Evolutionary conservation across 2,329 filamentous ascomycete genomes (phyloP).

Genomic region (Microcera coccophila): DNA sequence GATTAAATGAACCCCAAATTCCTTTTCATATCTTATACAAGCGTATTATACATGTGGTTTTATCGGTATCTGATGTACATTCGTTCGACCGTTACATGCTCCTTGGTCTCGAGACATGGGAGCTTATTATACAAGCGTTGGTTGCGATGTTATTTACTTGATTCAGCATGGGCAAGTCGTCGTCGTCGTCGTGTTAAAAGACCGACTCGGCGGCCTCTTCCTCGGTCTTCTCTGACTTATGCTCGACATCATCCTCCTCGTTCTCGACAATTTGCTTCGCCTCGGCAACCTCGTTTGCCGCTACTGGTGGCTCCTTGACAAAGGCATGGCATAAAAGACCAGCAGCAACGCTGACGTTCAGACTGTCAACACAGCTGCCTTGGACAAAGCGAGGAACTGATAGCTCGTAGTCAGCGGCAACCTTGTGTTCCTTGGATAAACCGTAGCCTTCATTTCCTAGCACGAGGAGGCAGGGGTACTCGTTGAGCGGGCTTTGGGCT

Average conservation of each 20-base stretch:
- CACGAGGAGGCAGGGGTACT: constrained; percentile 71
- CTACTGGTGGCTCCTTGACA: constrained; percentile 38
- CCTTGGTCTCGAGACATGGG: constrained; percentile 11
- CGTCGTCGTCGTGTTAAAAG: constrained; percentile 11
- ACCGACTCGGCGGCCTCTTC: constrained; percentile 2
- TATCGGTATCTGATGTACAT: background rate
- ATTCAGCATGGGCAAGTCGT: constrained; percentile 17
- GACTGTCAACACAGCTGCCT: constrained; percentile 68
- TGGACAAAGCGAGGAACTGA: constrained; percentile 59
- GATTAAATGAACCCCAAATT: background rate
- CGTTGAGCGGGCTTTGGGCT: constrained; percentile 48
- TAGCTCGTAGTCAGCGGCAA: constrained; percentile 61
- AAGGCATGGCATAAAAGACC: constrained; percentile 72
- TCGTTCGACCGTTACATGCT: background rate
- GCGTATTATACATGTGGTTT: background rate
- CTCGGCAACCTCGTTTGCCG: constrained; percentile 8
- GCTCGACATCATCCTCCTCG: background rate
- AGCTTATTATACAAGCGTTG: constrained; percentile 9
- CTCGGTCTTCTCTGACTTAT: constrained; percentile 4
- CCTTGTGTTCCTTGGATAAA: constrained; percentile 59
- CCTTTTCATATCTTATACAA: background rate
- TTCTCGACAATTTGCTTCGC: constrained; percentile 1
- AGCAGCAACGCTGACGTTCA: constrained; percentile 90
- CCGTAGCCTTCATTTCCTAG: constrained; percentile 80
- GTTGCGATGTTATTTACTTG: too few species aligned